Evolutionary conservation across 2,329 filamentous ascomycete species (phyloP), one percentile per base, ranked within the genome.

Genomic region (Metarhizium guizhouense): DNA sequence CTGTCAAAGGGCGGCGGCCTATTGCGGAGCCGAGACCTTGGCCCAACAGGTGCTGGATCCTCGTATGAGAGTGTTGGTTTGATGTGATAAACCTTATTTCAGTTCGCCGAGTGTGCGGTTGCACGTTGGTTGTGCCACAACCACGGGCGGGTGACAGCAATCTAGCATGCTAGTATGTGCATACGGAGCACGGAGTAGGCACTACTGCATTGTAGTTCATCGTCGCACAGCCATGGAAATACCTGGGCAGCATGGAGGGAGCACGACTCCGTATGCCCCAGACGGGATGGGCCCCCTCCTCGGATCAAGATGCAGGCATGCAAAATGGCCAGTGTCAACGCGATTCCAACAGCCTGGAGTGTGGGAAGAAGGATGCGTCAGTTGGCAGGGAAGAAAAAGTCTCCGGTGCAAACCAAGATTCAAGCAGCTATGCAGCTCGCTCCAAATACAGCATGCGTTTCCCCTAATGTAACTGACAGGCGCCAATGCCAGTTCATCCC

Each of bases 401-500:
- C 32, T 34, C 20, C 20, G 45, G 20, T 30, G 7, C 5, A n/a
- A 14, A 48, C 16, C n/a, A 30, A 30, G 25, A 29, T 29, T 16
- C 45, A 32, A 29, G 11, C 30, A 14, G 45, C 45, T 14, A 52
- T 52, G 51, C 51, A 30, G 51, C 42, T 53, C 51, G 36, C 20
- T 47, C 40, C 38, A 34, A 25, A 30, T 48, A 29, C 45, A 48
- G 45, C 45, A 48, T 48, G 8, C 42, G 6, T 16, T 4, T 13
- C 11, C 25, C 20, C 45, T 18, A 11, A 30, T 48, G 45, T 47
- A 13, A 47, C 43, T 25, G 18, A 13, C n/a, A 47, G 6, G 11
- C 18, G n/a, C 18, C 25, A 42, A 53, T 47, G 25, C 42, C 42
- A 38, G 51, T 53, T 53, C 51, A 36, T 53, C 51, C 42, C 51